These are phyloP conservation scores for Colletotrichum kahawae DNA, from an alignment of 2,329 filamentous ascomycete genomes.

Conservation along the genomic window DNA sequence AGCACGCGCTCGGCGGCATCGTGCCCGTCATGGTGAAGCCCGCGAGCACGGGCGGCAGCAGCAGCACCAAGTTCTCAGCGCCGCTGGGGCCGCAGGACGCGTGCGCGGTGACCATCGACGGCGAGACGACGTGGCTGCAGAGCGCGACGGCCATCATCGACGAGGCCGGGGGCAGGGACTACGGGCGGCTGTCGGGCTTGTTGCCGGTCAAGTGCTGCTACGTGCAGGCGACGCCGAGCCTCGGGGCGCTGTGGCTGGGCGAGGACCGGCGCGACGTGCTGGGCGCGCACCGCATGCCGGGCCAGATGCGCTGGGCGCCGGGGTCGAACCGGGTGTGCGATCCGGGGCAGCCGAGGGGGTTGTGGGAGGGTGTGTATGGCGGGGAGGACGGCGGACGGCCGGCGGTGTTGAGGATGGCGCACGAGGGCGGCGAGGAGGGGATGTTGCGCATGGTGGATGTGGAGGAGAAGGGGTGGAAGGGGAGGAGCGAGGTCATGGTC, in stretches of 20 bases:
- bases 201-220: constrained; percentile 49
- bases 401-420: constrained; percentile 11
- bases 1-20: constrained; percentile 19
- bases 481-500: constrained; percentile 12
- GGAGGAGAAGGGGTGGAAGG: constrained; percentile 16
- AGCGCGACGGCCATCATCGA: background rate
- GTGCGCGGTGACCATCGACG: background rate
- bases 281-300: constrained; percentile 44
- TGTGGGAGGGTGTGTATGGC: background rate
- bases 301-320: constrained; percentile 29
- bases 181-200: constrained; percentile 42
- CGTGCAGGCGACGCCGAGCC: constrained; percentile 42
- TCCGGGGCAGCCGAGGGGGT: background rate
- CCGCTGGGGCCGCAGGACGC: background rate
- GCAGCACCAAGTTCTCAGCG: background rate
- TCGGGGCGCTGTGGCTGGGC: constrained; percentile 41
- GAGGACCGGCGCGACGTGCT: constrained; percentile 49
- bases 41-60: background rate
- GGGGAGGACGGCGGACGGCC: constrained; percentile 1
- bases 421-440: background rate
- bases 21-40: constrained; percentile 17
- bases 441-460: constrained; percentile 1
- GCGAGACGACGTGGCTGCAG: background rate
- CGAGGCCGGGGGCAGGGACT: constrained; percentile 14
- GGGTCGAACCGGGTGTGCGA: constrained; percentile 13